Evolutionary conservation across 176 grass and related monocot genomes (phyloP).

Genomic region (Cenchrus fungigraminus): DNA sequence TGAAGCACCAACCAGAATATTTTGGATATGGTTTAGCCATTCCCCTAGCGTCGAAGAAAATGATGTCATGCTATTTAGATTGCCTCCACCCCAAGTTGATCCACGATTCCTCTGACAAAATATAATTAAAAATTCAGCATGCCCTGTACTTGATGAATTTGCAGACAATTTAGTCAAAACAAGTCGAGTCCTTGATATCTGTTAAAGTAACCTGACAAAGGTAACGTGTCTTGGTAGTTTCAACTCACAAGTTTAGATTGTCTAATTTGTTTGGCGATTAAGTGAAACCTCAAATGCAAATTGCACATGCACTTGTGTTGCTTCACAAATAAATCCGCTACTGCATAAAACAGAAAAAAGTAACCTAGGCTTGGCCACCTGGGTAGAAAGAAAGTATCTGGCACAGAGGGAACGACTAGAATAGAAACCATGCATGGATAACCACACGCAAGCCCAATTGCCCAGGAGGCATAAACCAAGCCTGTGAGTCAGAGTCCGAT

Average conservation of each 20-base stretch:
- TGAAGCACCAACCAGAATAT: constrained; percentile 86
- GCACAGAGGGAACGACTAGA: too few species aligned
- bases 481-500: too few species aligned
- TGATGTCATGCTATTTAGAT: constrained; percentile 93
- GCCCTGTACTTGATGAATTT: neutral
- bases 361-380: too few species aligned
- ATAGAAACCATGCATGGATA: too few species aligned
- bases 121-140: neutral
- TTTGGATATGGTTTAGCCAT: constrained; percentile 97
- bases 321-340: too few species aligned
- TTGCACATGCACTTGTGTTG: too few species aligned
- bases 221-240: neutral
- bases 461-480: too few species aligned
- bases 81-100: constrained; percentile 95
- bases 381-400: too few species aligned
- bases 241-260: neutral
- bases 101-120: constrained; percentile 78
- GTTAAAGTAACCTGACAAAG: neutral
- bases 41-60: constrained; percentile 89
- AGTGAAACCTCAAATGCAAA: too few species aligned
- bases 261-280: neutral
- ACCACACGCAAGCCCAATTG: too few species aligned
- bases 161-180: neutral
- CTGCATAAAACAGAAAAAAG: too few species aligned
- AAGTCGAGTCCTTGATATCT: neutral